These are phyloP conservation scores for Intubia oerlemansii DNA, from an alignment of 2,329 filamentous ascomycete genomes.

Conservation along the genomic window DNA sequence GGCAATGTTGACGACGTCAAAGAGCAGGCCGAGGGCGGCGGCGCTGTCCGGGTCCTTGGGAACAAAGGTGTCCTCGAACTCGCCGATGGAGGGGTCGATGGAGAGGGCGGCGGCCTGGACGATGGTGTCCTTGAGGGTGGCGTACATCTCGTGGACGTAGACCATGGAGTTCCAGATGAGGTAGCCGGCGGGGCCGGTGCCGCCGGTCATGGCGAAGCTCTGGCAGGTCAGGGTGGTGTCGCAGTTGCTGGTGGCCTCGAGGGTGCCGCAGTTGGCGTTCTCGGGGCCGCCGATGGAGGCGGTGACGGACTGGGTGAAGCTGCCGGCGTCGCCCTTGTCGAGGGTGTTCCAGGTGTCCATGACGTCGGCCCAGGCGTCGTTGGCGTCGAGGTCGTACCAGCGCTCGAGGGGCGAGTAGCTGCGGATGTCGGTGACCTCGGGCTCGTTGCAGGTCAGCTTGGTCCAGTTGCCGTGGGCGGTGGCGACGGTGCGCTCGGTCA, in stretches of 20 bases:
- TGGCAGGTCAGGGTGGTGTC: not conserved
- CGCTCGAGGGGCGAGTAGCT: constrained; percentile 6
- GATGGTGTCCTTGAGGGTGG: constrained; percentile 5
- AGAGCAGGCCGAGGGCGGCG: not conserved
- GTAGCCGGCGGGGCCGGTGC: constrained; percentile 6
- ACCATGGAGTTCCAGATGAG: constrained; percentile 9
- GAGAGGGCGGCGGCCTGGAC: constrained; percentile 1
- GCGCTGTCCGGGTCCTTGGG: not conserved
- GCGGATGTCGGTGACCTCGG: constrained; percentile 1
- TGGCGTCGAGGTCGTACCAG: constrained; percentile 10
- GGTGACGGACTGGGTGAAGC: not conserved
- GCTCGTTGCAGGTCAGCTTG: constrained; percentile 8
- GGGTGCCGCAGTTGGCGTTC: not conserved
- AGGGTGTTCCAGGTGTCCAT: too few species aligned
- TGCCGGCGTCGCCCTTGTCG: constrained; percentile 6
- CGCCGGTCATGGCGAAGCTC: not conserved
- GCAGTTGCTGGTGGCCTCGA: constrained; percentile 3
- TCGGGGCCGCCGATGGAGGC: not conserved
- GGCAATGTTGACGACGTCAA: constrained; percentile 1
- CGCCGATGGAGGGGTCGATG: not conserved
- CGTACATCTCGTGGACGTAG: constrained; percentile 7
- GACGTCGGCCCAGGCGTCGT: constrained; percentile 11
- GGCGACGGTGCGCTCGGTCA: constrained; percentile 2
- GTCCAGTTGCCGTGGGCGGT: constrained; percentile 9
- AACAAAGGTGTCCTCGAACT: constrained; percentile 3